Conservation (phyloP, 2,329 filamentous ascomycete species). For the Fusarium palustre region DNA sequence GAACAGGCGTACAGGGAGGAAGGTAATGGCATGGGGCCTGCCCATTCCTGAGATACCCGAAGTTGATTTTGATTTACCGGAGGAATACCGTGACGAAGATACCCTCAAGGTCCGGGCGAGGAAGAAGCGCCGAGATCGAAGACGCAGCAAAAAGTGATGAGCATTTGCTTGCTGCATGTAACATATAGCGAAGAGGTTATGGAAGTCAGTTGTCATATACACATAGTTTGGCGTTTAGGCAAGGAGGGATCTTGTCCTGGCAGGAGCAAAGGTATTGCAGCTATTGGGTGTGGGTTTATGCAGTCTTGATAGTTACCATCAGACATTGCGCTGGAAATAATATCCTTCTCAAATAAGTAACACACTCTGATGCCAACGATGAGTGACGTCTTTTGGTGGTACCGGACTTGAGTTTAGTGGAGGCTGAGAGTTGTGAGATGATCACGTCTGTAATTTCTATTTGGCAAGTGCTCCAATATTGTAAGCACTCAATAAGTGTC, state of each 20-base stretch:
- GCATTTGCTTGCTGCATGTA: constrained; percentile 37
- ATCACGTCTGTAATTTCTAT: not conserved
- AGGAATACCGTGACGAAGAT: constrained; percentile 69
- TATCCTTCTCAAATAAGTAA: not conserved
- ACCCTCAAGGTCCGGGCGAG: constrained; percentile 69
- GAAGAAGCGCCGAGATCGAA: constrained; percentile 70
- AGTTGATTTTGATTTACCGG: constrained; percentile 79
- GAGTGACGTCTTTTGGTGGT: constrained; percentile 15
- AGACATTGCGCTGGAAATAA: constrained; percentile 8
- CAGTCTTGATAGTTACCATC: constrained; percentile 19
- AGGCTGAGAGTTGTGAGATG: not conserved
- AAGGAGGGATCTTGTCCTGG: constrained; percentile 33
- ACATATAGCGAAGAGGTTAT: constrained; percentile 26
- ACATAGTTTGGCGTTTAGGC: constrained; percentile 39
- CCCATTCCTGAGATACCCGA: constrained; percentile 79
- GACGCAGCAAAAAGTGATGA: constrained; percentile 59
- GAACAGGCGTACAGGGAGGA: constrained; percentile 75
- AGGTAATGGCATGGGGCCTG: constrained; percentile 82
- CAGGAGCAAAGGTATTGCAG: constrained; percentile 23
- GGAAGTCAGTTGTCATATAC: constrained; percentile 25
- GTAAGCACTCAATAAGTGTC: not conserved
- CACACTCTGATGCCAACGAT: not conserved
- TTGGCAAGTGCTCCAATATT: not conserved
- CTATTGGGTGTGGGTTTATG: constrained; percentile 9
- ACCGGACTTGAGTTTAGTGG: constrained; percentile 1